Percentiles rank a stretch among this genome's conserved stretches.
Evolutionary conservation across 1,139 yeast genomes (phyloP).

Genomic region (Lodderomyces pseudojiufengensis): DNA sequence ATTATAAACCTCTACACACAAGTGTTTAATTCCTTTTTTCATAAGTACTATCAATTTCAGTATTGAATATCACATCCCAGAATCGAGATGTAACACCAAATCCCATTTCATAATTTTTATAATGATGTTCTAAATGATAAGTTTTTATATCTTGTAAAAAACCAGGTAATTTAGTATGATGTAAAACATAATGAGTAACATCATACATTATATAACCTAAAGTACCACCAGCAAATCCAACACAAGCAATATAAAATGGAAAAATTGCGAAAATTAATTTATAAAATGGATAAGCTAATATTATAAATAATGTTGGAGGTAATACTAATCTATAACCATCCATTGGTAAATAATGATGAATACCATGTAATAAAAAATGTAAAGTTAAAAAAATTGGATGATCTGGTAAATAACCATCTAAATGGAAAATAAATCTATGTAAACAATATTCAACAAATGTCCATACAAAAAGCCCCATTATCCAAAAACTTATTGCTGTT

Average conservation of each 20-base stretch:
- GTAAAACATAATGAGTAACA: constrained; percentile 79
- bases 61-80: constrained; percentile 91
- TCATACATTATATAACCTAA: constrained; percentile 91
- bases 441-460: constrained; percentile 81
- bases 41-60: constrained; percentile 44
- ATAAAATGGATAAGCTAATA: constrained; percentile 45
- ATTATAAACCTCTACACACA: too few species aligned
- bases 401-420: constrained; percentile 83
- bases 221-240: constrained; percentile 87
- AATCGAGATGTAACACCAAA: constrained; percentile 92
- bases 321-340: constrained; percentile 87
- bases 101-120: constrained; percentile 93
- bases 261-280: constrained; percentile 34
- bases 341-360: constrained; percentile 97
- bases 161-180: constrained; percentile 77
- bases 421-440: constrained; percentile 91
- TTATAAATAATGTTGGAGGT: constrained; percentile 81
- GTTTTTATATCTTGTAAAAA: constrained; percentile 77
- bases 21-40: constrained; percentile 36
- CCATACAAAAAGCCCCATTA: constrained; percentile 80
- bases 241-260: constrained; percentile 48
- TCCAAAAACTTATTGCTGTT: constrained; percentile 43
- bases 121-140: constrained; percentile 94
- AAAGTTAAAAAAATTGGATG: constrained; percentile 68
- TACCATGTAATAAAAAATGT: constrained; percentile 91